Percentiles rank a stretch among this genome's conserved stretches.
Conservation (phyloP, 192 early-diverging fungal species). For the Coemansia sp. region DNA sequence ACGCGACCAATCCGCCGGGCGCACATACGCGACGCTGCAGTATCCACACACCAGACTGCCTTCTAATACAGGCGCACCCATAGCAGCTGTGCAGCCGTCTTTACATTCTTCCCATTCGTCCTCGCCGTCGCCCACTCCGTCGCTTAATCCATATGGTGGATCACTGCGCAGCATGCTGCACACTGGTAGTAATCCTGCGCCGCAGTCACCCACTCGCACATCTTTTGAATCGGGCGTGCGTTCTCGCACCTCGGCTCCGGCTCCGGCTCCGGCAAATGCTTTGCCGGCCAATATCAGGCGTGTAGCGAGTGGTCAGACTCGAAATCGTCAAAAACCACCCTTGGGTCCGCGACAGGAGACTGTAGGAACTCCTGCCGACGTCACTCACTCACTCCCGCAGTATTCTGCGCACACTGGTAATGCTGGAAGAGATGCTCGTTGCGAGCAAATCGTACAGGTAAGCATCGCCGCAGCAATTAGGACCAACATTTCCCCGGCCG, state of each 20-base stretch:
- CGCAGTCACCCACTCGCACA: not conserved
- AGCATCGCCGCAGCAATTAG: not conserved
- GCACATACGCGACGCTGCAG: not conserved
- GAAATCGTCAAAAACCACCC: not conserved
- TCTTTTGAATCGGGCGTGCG: not conserved
- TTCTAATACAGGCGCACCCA: conserved; percentile 25
- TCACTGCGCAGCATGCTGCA: conserved; percentile 31
- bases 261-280: not conserved
- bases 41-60: conserved; percentile 19
- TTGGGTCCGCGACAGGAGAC: not conserved
- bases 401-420: conserved; percentile 1
- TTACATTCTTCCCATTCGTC: conserved; percentile 40
- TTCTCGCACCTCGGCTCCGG: not conserved
- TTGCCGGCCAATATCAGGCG: conserved; percentile 48
- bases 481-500: not conserved
- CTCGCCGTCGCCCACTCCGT: conserved; percentile 47
- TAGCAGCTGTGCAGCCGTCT: conserved; percentile 10
- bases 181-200: not conserved
- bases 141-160: conserved; percentile 38
- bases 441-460: conserved; percentile 39
- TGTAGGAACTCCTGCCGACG: not conserved
- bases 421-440: conserved; percentile 28
- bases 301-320: not conserved
- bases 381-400: not conserved
- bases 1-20: too few relatives aligned